Evolutionary conservation across 139 green algal species (phyloP).

Genomic region (Ettlia oleoabundans): DNA sequence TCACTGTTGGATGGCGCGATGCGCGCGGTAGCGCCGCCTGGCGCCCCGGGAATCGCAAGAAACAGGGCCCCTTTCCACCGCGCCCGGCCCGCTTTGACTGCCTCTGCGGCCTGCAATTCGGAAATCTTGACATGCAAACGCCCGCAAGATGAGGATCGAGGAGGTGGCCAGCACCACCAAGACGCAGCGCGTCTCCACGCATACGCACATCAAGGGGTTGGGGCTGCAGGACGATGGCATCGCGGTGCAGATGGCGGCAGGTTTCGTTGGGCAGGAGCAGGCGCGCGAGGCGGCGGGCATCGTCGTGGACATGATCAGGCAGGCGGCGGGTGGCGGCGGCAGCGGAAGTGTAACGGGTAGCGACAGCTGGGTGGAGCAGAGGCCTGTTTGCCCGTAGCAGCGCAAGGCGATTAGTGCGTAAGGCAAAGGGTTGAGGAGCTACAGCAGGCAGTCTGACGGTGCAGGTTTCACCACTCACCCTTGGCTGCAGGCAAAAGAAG

Average conservation of each 20-base stretch:
- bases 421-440: too few species aligned
- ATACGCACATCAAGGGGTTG: conserved; percentile 99
- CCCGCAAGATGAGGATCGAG: conserved; percentile 82
- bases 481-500: conserved; percentile 82
- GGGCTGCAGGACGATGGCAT: conserved; percentile 88
- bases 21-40: not conserved
- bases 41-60: too few species aligned
- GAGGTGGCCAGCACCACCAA: conserved; percentile 94
- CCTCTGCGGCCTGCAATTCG: too few species aligned
- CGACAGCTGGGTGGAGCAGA: too few species aligned
- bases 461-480: too few species aligned
- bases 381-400: not conserved
- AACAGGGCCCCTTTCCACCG: too few species aligned
- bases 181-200: conserved; percentile 93
- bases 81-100: not conserved
- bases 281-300: conserved; percentile 95
- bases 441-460: too few species aligned
- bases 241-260: conserved; percentile 76
- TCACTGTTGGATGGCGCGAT: not conserved
- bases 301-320: conserved; percentile 98
- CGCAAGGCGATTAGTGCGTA: too few species aligned
- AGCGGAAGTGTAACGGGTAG: too few species aligned
- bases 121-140: not conserved
- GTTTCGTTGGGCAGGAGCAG: conserved; percentile 96
- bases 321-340: not conserved